Evolutionary conservation across 106 monocot species (phyloP).

Genomic region (Ottelia alismoides): DNA sequence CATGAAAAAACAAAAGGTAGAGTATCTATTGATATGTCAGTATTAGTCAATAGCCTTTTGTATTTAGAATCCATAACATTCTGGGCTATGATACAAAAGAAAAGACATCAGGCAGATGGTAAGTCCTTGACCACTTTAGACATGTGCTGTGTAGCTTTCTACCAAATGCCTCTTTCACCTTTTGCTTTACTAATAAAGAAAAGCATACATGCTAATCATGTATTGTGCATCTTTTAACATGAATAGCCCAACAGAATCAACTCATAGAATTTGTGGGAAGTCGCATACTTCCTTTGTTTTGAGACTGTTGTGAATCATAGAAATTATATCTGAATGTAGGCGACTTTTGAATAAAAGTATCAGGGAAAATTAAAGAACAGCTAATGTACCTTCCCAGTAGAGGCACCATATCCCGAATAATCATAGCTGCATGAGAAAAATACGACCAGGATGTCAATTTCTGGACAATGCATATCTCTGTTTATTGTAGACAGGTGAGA

Average conservation of each 20-base stretch:
- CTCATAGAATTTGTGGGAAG: background rate
- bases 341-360: background rate
- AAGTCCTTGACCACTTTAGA: too few species aligned
- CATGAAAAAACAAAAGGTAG: background rate
- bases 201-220: background rate
- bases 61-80: background rate
- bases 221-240: background rate
- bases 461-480: background rate
- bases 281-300: background rate
- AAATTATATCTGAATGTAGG: background rate
- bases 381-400: conserved; percentile 64
- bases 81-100: background rate
- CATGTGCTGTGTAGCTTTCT: too few species aligned
- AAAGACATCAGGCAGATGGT: too few species aligned
- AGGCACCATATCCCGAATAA: conserved; percentile 90
- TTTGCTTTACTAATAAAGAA: background rate
- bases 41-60: background rate
- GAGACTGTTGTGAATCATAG: background rate
- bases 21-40: background rate
- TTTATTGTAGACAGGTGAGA: background rate
- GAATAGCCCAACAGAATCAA: background rate
- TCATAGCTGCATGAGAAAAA: conserved; percentile 59
- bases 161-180: too few species aligned
- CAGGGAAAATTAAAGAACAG: background rate
- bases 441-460: background rate